Evolutionary conservation across 805 yeast species (phyloP).

Genomic region (Candida corydali): DNA sequence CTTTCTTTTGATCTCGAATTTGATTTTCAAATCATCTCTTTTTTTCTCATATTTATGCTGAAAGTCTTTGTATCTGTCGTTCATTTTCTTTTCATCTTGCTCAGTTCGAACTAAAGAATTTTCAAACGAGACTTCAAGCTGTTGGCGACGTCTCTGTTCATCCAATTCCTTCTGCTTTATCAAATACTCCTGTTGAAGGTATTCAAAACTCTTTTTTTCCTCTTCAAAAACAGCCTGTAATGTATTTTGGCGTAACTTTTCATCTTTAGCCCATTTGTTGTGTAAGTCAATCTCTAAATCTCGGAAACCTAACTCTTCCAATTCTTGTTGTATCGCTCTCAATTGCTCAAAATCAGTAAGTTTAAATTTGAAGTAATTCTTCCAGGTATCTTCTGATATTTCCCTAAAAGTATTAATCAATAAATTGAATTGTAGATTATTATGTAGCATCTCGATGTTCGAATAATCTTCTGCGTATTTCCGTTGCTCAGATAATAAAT

Average conservation of each 20-base stretch:
- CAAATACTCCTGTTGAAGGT: slow-evolving; percentile 9
- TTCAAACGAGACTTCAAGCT: slow-evolving; percentile 10
- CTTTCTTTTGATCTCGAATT: slow-evolving; percentile 11
- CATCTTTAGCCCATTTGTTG: slow-evolving; percentile 10
- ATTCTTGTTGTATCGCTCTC: slow-evolving; percentile 12
- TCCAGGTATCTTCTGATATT: slow-evolving; percentile 37
- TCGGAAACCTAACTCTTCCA: slow-evolving; percentile 12
- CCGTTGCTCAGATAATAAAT: slow-evolving; percentile 25
- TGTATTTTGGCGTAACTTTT: slow-evolving; percentile 9
- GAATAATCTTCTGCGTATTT: slow-evolving; percentile 30
- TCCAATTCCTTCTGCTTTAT: slow-evolving; percentile 15
- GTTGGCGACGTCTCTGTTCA: slow-evolving; percentile 11
- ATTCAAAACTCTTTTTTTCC: slow-evolving; percentile 8
- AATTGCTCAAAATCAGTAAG: slow-evolving; percentile 36
- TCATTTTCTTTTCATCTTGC: slow-evolving; percentile 2
- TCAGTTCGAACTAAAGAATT: slow-evolving; percentile 8
- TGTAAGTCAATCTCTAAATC: slow-evolving; percentile 5
- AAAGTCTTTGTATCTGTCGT: slow-evolving; percentile 2
- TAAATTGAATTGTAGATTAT: slow-evolving; percentile 36
- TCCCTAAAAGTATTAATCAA: slow-evolving; percentile 37
- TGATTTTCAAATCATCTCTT: slow-evolving; percentile 11
- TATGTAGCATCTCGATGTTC: slow-evolving; percentile 43
- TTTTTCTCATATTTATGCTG: slow-evolving; percentile 11
- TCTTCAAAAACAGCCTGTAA: slow-evolving; percentile 6
- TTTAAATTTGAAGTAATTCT: slow-evolving; percentile 35